Conservation (phyloP, 2,329 filamentous ascomycete species). For the Apiospora saccharicola region DNA sequence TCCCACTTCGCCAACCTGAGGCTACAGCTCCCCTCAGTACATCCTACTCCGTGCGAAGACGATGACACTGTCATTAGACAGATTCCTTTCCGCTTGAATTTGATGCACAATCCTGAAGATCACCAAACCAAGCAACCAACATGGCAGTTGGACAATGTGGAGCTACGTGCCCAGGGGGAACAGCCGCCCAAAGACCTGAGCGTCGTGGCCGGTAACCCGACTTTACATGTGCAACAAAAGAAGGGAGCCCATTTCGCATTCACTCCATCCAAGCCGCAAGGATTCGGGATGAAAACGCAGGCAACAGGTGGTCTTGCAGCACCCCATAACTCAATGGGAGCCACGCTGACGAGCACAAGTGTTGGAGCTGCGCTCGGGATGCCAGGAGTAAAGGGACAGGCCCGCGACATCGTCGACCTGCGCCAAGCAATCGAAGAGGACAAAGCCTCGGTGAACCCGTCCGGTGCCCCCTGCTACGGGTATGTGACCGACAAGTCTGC, state of each 20-base stretch:
- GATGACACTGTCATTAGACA: not conserved
- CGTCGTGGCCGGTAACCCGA: no score
- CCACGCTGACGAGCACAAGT: not conserved
- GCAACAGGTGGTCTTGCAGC: not conserved
- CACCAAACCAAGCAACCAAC: not conserved
- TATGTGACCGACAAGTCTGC: not conserved
- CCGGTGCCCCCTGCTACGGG: not conserved
- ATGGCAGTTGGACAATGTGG: not conserved
- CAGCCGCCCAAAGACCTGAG: not conserved
- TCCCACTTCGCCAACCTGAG: not conserved
- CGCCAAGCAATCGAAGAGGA: not conserved
- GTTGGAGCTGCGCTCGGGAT: not conserved
- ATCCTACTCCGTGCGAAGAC: not conserved
- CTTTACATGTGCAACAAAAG: no score
- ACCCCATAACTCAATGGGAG: not conserved
- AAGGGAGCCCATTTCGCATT: not conserved
- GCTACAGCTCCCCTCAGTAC: not conserved
- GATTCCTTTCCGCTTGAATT: not conserved
- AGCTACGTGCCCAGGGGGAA: not conserved
- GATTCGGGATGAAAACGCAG: not conserved
- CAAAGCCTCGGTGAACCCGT: not conserved
- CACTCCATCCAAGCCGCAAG: no score
- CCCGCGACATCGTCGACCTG: not conserved
- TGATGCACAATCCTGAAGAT: not conserved
- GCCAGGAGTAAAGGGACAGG: not conserved